Evolutionary conservation across 2,329 filamentous ascomycete genomes (phyloP), one percentile per base, ranked within the genome.

Genomic region (Monilinia fructicola): DNA sequence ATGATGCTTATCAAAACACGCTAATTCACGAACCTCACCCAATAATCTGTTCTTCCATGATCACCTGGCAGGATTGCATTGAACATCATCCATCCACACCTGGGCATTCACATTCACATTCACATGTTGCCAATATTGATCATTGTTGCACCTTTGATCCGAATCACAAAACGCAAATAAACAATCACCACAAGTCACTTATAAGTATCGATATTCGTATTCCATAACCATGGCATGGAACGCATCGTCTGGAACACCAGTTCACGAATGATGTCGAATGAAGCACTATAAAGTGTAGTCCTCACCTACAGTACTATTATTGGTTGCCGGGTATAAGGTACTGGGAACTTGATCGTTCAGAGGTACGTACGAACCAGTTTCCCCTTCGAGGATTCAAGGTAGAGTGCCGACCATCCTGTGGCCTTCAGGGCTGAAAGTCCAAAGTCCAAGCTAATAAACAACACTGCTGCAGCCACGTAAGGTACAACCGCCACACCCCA

Each of bases 381-480:
- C n/a, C n/a, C n/a, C 5, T 52, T 14, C 38, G 12, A 42, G 38
- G 38, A 16, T 18, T 44, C 26, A 18, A 31, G 42, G 4, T 35
- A 23, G 40, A n/a, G 26, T 59, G 6, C 11, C 31, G 21, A 55
- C 31, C 54, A 23, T 26, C 50, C n/a, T 59, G 42, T 48, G 21
- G 56, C 28, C 26, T 59, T 48, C 2, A 46, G 28, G 44, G 44
- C 58, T 50, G 42, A 48, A 35, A 50, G 38, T 26, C n/a, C n/a
- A 50, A 38, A 60, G n/a, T 14, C 44, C 35, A 38, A 48, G 56
- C 56, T 50, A 12, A 48, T 21, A 35, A 60, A 26, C 28, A 4
- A 14, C 38, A 35, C 10, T 38, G 23, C 58, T 60, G 58, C 58
- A 60, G 58, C 58, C 58, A 50, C 44, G 23, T 35, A 26, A 35